These are phyloP conservation scores for Neoarthrinium moseri DNA, from an alignment of 2,329 filamentous ascomycete species.

Conservation along the genomic window DNA sequence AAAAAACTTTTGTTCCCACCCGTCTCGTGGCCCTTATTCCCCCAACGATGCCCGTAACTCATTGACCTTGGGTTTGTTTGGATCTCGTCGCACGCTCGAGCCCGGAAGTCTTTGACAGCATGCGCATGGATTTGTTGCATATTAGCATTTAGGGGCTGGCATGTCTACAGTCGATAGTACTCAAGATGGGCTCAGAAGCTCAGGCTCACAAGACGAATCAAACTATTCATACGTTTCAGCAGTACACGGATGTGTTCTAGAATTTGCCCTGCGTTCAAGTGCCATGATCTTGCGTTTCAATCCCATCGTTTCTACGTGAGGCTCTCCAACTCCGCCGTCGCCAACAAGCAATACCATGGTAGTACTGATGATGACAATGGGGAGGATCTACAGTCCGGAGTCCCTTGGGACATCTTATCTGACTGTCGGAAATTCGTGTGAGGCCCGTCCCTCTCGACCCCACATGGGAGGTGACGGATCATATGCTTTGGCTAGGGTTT, in stretches of 20 bases:
- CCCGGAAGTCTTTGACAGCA: slow-evolving; percentile 1
- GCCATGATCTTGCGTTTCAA: background rate
- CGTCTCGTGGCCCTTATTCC: background rate
- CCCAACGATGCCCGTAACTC: slow-evolving; percentile 6
- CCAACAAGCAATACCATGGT: background rate
- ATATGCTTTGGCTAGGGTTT: background rate
- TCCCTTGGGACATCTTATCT: background rate
- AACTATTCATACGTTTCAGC: background rate
- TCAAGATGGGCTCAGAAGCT: background rate
- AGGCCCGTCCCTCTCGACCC: background rate
- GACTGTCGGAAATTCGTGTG: background rate
- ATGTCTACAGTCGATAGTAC: background rate
- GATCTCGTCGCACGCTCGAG: slow-evolving; percentile 1
- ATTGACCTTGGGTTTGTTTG: slow-evolving; percentile 3
- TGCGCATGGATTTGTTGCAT: slow-evolving; percentile 7
- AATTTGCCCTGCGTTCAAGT: background rate
- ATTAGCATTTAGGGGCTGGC: slow-evolving; percentile 2
- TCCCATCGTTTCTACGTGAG: background rate
- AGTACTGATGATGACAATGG: background rate
- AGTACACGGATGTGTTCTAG: background rate
- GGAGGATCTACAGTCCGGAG: background rate
- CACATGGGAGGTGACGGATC: background rate
- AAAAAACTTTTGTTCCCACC: slow-evolving; percentile 3
- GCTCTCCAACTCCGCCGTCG: background rate
- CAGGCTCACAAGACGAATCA: background rate